A percentile compares a stretch with the other conserved stretches of the same genome.
These are phyloP conservation scores for Secale cereale DNA, from an alignment of 176 grass and related monocot genomes.

Conservation along the genomic window DNA sequence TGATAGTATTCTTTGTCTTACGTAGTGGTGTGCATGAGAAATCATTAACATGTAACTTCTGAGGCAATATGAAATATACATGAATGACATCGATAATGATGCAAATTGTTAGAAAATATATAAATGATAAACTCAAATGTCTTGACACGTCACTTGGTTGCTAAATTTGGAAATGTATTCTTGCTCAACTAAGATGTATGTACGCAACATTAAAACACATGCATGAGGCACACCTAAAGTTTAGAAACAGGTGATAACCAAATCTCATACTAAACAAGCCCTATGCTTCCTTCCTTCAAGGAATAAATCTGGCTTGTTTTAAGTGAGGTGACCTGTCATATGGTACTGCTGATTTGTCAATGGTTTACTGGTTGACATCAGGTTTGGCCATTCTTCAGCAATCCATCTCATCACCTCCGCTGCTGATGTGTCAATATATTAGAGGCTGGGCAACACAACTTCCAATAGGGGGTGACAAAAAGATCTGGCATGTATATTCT, in stretches of 20 bases:
- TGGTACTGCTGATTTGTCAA: slow-evolving; percentile 24
- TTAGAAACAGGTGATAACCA: background rate
- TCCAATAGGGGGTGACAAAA: slow-evolving; percentile 16
- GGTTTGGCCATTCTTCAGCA: background rate
- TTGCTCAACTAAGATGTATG: background rate
- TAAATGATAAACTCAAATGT: background rate
- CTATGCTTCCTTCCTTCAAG: background rate
- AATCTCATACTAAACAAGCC: background rate
- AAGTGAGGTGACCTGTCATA: background rate
- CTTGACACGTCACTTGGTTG: background rate
- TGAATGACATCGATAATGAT: background rate
- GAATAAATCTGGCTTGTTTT: background rate
- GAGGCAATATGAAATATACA: background rate
- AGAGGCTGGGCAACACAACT: background rate
- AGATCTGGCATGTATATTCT: slow-evolving; percentile 15
- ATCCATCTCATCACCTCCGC: background rate
- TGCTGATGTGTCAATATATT: slow-evolving; percentile 20
- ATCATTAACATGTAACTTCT: background rate
- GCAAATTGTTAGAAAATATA: background rate
- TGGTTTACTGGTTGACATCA: background rate
- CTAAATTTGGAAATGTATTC: background rate
- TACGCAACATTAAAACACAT: background rate
- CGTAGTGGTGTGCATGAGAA: no score
- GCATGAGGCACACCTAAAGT: no score
- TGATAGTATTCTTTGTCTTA: no score